Evolutionary conservation across 768 basidiomycete species (phyloP).

Genomic region (Auricularia sp.): DNA sequence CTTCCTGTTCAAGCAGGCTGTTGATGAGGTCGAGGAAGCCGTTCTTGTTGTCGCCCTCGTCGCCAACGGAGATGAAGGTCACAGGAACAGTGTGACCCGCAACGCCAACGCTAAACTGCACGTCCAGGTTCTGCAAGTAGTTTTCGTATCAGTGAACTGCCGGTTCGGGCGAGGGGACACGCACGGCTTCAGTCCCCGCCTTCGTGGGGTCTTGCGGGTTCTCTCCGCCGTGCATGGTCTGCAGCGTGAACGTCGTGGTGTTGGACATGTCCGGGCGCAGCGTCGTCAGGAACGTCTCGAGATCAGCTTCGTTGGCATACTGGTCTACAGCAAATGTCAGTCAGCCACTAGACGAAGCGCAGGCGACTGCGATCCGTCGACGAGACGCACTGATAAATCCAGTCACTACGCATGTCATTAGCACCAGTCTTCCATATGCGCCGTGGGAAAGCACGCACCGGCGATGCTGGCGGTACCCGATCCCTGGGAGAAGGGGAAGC

Average conservation of each 20-base stretch:
- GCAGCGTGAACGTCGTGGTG: conserved; percentile 13
- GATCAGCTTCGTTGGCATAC: conserved; percentile 22
- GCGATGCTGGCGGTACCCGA: not conserved
- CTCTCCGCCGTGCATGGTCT: conserved; percentile 14
- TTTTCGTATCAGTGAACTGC: not conserved
- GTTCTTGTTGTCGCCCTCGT: conserved; percentile 40
- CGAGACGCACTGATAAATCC: not conserved
- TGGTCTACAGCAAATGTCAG: conserved; percentile 9
- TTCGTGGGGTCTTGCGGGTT: conserved; percentile 25
- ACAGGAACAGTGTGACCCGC: conserved; percentile 49
- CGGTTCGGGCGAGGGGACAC: not conserved
- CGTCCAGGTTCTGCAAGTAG: conserved; percentile 24
- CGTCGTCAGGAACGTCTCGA: conserved; percentile 3
- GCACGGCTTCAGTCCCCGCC: conserved; percentile 24
- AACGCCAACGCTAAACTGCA: conserved; percentile 25
- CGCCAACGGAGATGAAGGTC: conserved; percentile 45
- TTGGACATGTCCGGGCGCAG: conserved; percentile 15
- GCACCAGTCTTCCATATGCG: not conserved
- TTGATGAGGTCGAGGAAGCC: conserved; percentile 26
- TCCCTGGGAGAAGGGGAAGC: not conserved
- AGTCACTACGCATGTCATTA: not conserved
- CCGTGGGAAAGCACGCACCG: not conserved
- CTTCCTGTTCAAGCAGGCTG: conserved; percentile 26
- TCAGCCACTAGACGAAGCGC: not conserved
- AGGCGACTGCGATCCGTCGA: not conserved